Percentiles rank a stretch among this genome's conserved stretches.
These are phyloP conservation scores for Exophiala sp. DNA, from an alignment of 2,329 filamentous ascomycete genomes.

Conservation along the genomic window DNA sequence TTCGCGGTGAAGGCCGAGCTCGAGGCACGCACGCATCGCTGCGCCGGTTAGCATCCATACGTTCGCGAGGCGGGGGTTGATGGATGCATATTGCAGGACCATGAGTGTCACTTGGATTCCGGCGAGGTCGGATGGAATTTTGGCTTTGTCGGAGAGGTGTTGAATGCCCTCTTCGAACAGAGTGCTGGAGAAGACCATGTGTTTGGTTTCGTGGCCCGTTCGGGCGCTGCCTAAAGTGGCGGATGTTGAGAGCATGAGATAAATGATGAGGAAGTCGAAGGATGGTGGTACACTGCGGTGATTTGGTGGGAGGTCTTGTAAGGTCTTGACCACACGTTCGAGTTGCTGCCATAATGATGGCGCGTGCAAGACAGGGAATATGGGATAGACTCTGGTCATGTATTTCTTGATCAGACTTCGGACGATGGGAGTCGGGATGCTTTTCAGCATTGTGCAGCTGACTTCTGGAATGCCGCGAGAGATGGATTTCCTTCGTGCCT, in stretches of 20 bases:
- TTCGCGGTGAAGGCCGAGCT: constrained; percentile 30
- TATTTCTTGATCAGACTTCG: constrained; percentile 34
- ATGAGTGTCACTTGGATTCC: constrained; percentile 29
- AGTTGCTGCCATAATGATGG: constrained; percentile 32
- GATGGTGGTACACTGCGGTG: constrained; percentile 26
- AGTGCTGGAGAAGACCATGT: constrained; percentile 32
- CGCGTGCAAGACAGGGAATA: constrained; percentile 31
- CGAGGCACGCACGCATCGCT: constrained; percentile 30
- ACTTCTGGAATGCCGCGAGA: constrained; percentile 23
- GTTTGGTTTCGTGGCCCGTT: constrained; percentile 33
- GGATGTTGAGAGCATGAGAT: constrained; percentile 34
- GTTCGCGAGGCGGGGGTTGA: constrained; percentile 30
- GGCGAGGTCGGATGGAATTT: constrained; percentile 30
- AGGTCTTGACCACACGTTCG: constrained; percentile 22
- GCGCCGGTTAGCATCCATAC: constrained; percentile 32
- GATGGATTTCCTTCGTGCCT: constrained; percentile 24
- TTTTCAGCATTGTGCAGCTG: constrained; percentile 28
- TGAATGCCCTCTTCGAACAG: constrained; percentile 36
- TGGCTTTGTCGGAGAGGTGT: constrained; percentile 31
- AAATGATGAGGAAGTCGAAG: constrained; percentile 34
- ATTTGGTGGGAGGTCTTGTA: constrained; percentile 25
- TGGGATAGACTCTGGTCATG: constrained; percentile 31
- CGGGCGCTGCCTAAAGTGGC: constrained; percentile 33
- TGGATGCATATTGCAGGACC: constrained; percentile 30
- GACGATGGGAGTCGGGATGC: constrained; percentile 28